A percentile compares a stretch with the other conserved stretches of the same genome.
phyloP scores from a whole-genome alignment of 768 basidiomycete genomes.

The Suillus subalutaceus region DNA sequence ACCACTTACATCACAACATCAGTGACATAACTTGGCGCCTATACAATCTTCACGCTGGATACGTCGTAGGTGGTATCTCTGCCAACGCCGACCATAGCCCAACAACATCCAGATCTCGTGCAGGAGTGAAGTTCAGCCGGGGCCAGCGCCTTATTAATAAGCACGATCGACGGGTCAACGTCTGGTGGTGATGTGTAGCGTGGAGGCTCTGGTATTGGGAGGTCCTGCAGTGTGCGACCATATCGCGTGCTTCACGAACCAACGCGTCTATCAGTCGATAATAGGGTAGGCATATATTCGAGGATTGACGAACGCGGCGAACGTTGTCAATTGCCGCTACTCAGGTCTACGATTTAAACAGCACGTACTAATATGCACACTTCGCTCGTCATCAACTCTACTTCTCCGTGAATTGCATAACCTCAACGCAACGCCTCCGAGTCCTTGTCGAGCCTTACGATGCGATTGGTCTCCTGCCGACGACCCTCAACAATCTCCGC shows the following conservation, averaged over 20 bases:
- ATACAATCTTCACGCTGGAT: conserved; percentile 15
- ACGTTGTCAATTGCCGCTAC: neutral
- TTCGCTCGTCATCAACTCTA: neutral
- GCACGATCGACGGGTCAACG: conserved; percentile 46
- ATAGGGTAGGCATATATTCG: neutral
- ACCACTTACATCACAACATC: neutral
- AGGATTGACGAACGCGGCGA: neutral
- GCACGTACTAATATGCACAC: neutral
- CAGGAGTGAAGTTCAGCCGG: conserved; percentile 46
- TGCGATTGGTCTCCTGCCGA: conserved; percentile 73
- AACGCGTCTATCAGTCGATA: neutral
- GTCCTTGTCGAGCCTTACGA: conserved; percentile 73
- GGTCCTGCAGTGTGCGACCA: conserved; percentile 18
- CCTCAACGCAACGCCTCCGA: conserved; percentile 54
- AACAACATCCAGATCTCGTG: conserved; percentile 45
- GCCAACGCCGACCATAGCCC: conserved; percentile 29
- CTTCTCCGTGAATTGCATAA: neutral
- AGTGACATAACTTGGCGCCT: neutral
- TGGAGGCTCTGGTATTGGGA: conserved; percentile 47
- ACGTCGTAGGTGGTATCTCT: conserved; percentile 20
- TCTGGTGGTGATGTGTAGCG: conserved; percentile 40
- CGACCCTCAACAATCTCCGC: conserved; percentile 47
- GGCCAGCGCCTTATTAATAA: conserved; percentile 45
- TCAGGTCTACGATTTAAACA: no score
- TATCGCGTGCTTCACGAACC: neutral